Base-by-base conservation (phyloP, 202 grass and related monocot genomes). In the Brachypodium distachyon region DNA sequence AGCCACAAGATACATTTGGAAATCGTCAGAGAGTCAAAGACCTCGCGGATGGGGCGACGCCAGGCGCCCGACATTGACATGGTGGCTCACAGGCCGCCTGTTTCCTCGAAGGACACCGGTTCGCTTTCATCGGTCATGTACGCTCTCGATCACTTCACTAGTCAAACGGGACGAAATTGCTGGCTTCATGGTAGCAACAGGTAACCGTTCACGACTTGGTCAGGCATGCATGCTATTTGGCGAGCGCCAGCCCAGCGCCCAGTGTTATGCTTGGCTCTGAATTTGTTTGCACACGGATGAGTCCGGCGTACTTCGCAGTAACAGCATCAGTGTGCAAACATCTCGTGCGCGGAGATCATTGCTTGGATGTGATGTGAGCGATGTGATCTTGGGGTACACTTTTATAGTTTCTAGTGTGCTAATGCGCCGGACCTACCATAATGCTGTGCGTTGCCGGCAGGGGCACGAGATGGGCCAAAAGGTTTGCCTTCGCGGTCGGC, bases 1-100 rank as follows among this genome's bases (percentile, higher is more conserved):
- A 28, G 51, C 28, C 41, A 22, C 71, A 76, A 25, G 5, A 29
- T 8, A 41, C 38, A 9, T 26, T 7, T 9, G 65, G 36, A 80
- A 59, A 32, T 4, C 2, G 72, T 65, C 75, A 41, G n/a, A 51
- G 26, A 61, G 70, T 60, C 70, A 68, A 70, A 46, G 29, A 34
- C 86, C 86, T 84, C 46, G 37, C 61, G 44, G 54, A 34, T 16
- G 70, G 74, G 85, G 80, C 74, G 70, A 47, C 29, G 51, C 33
- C 79, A 72, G 33, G 33, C 47, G n/a, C 16, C 22, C 49, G n/a
- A 47, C 73, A 68, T 68, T 48, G 67, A 78, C 73, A 25, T n/a
- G 13, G 25, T n/a, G 13, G 22, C 29, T 71, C 84, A 82, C 73
- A 18, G 22, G 50, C 74, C 74, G n/a, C n/a, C 26, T 79, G 85